Base-by-base conservation (phyloP, 2,329 filamentous ascomycete genomes). In the Penicillium sp. region DNA sequence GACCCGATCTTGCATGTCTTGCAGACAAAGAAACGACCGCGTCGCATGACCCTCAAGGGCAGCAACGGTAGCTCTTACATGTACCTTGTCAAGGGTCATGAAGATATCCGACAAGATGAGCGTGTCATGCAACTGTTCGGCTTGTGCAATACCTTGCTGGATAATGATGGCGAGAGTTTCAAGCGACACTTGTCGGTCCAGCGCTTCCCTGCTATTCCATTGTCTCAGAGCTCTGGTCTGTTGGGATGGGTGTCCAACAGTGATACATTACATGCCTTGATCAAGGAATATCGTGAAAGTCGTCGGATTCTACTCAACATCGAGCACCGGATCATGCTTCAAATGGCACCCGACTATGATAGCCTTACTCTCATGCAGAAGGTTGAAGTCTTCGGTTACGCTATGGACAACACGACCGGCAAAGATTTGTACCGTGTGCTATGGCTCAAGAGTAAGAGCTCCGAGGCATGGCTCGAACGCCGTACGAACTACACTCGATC, bases 351-450 rank as follows among this genome's bases (percentile, higher is more conserved):
- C 0, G 94, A 99, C 73, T 99, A 97, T 71, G 94, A 99, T 72
- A 97, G 96, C 69, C 86, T 99, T 47, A 97, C 95, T 0, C 84
- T 99, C 37, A 97, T 99, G 94, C 95, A 99, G 73, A 99, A 99
- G 79, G 95, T 99, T 0, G 95, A 99, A 75, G 94, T 99, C 12
- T 99, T 99, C 72, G 93, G 94, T 33, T 99, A 99, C 73, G 95
- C 94, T 5, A 87, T 99, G 59, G 95, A 99, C 78, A 99, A 99
- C 74, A 99, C 94, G 0, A 99, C 94, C 1, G 95, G 94, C 2
- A 96, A 99, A 74, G 94, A 99, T 78, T 82, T 99, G 27, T 99
- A 99, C 77, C 90, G 94, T 38, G 93, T 99, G 2, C 81, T 99
- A 37, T 99, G 95, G 94, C 84, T 99, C 66, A 99, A 99, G 85